Percentiles rank a stretch among this genome's conserved stretches.
Evolutionary conservation across 805 yeast species (phyloP).

Genomic region (Wickerhamomyces sydowiorum): DNA sequence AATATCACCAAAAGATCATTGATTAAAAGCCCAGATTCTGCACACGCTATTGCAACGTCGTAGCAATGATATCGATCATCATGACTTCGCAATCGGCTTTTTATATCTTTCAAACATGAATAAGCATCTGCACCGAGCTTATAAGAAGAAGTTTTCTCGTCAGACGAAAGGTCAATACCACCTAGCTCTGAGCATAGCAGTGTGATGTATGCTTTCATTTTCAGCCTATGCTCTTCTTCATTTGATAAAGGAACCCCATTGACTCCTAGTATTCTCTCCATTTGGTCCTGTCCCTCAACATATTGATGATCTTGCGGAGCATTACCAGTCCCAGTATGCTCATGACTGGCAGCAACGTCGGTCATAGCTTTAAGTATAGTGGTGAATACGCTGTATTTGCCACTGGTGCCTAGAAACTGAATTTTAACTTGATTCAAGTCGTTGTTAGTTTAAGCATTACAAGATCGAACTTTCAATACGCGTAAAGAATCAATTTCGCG

Average conservation of each 20-base stretch:
- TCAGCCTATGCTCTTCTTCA: background rate
- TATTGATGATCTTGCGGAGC: no score
- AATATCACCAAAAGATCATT: conserved; percentile 74
- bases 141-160: conserved; percentile 47
- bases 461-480: no score
- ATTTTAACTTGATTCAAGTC: no score
- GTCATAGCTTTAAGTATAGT: no score
- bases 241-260: background rate
- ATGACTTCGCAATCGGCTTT: conserved; percentile 79
- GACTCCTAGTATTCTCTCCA: no score
- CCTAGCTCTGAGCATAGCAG: conserved; percentile 86
- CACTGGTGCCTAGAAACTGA: no score
- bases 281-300: no score
- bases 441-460: no score
- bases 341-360: no score
- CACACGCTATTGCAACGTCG: conserved; percentile 86
- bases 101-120: conserved; percentile 69
- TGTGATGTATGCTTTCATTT: conserved; percentile 62
- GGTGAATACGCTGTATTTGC: no score
- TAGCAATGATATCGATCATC: conserved; percentile 67
- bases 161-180: conserved; percentile 68
- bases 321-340: no score
- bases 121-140: conserved; percentile 83
- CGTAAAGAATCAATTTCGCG: background rate
- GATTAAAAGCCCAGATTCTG: conserved; percentile 66